Evolutionary conservation across 108 stramenopile genomes (phyloP).

Genomic region (Skeletonema potamos): DNA sequence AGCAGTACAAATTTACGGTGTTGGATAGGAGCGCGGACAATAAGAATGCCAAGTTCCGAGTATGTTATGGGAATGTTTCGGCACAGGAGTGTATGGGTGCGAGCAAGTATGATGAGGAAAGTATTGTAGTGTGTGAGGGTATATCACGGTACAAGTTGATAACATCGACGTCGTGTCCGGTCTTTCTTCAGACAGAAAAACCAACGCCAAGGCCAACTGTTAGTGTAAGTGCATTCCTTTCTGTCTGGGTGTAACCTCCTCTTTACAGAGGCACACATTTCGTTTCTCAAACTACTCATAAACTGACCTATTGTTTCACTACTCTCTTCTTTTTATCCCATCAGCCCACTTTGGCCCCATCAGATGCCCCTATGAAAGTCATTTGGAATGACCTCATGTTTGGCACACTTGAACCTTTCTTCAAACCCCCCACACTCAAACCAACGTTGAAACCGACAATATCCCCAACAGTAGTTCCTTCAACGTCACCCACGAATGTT

Average conservation of each 20-base stretch:
- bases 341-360: background rate
- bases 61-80: constrained; percentile 26
- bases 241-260: background rate
- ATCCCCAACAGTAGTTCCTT: background rate
- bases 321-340: background rate
- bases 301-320: background rate
- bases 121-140: constrained; percentile 23
- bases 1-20: constrained; percentile 22
- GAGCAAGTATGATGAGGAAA: background rate
- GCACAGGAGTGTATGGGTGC: constrained; percentile 6
- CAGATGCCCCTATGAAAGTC: background rate
- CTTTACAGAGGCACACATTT: too few relatives aligned
- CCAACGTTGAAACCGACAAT: background rate
- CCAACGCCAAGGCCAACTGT: background rate
- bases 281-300: background rate
- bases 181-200: background rate
- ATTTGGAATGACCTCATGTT: constrained; percentile 1
- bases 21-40: constrained; percentile 14
- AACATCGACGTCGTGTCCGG: background rate
- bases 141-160: background rate
- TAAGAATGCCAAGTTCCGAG: constrained; percentile 9
- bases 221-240: background rate
- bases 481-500: background rate
- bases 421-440: background rate
- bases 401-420: background rate